Conservation (phyloP, 257 asterid genomes). For the Nicotiana obtusifolia region DNA sequence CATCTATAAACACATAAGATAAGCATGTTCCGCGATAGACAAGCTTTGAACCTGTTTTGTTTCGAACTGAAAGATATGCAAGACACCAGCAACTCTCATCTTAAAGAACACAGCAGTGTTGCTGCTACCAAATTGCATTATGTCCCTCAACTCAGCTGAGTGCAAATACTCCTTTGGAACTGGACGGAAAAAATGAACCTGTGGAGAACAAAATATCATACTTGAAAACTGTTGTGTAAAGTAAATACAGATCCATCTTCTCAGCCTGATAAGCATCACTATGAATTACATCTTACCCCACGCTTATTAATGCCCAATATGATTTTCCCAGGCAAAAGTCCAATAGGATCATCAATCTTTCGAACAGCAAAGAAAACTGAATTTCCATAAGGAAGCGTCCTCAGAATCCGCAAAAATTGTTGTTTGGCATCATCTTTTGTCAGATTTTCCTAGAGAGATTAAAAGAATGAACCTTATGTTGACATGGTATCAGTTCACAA, state of each 20-base stretch:
- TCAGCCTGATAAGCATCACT: neutral
- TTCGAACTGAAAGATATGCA: constrained; percentile 96
- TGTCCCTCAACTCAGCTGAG: constrained; percentile 97
- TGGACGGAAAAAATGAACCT: constrained; percentile 99
- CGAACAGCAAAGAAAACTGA: constrained; percentile 98
- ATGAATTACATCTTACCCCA: constrained; percentile 53
- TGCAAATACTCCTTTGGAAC: constrained; percentile 96
- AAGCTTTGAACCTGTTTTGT: constrained; percentile 70
- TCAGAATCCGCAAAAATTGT: constrained; percentile 82
- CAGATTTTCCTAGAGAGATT: constrained; percentile 61
- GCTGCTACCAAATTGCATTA: constrained; percentile 99
- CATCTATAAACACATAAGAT: neutral
- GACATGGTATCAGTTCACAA: neutral
- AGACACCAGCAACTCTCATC: constrained; percentile 99
- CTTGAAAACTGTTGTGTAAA: neutral
- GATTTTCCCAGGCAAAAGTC: constrained; percentile 91
- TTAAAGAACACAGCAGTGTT: constrained; percentile 96
- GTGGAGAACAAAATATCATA: constrained; percentile 16
- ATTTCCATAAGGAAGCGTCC: constrained; percentile 96
- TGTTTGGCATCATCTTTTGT: constrained; percentile 97
- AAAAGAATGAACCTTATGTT: neutral
- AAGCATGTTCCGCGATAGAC: neutral
- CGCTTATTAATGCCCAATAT: constrained; percentile 93
- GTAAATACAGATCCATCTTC: neutral
- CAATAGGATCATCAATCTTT: constrained; percentile 98